Conservation (phyloP, 2,329 filamentous ascomycete genomes). For the Stromatinia cepivora region DNA sequence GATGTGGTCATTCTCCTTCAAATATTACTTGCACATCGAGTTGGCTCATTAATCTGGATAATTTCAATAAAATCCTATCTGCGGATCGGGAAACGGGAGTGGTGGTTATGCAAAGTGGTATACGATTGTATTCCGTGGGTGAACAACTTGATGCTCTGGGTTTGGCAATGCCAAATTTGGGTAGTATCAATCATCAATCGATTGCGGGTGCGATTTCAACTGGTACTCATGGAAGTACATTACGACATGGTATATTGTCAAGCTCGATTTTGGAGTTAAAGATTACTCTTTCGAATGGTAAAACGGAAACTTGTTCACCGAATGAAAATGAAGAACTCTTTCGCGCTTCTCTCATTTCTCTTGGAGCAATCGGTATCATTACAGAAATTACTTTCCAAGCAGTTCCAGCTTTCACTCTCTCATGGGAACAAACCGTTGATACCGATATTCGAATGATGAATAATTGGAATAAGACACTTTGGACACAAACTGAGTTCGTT, state of each 20-base stretch:
- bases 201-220: conserved; percentile 91
- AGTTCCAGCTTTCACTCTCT: conserved; percentile 77
- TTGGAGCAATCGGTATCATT: conserved; percentile 89
- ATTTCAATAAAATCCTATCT: conserved; percentile 70
- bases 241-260: conserved; percentile 80
- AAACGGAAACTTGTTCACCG: conserved; percentile 68
- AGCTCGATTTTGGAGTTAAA: conserved; percentile 73
- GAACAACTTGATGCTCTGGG: conserved; percentile 71
- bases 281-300: conserved; percentile 80
- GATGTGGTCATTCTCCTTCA: conserved; percentile 88
- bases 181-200: conserved; percentile 93
- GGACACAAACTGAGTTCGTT: conserved; percentile 84
- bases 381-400: conserved; percentile 85
- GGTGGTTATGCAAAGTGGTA: conserved; percentile 83
- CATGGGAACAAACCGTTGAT: conserved; percentile 81
- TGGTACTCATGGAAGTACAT: conserved; percentile 86
- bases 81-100: conserved; percentile 65
- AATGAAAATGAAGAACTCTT: conserved; percentile 74
- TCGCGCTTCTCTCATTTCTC: conserved; percentile 79
- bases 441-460: conserved; percentile 66
- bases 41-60: conserved; percentile 93
- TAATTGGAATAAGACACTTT: conserved; percentile 72
- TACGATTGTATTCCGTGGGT: conserved; percentile 74
- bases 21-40: conserved; percentile 89
- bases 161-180: conserved; percentile 85